Evolutionary conservation across 1,284 basidiomycete species (phyloP).

Genomic region (Anthracocystis setariae): DNA sequence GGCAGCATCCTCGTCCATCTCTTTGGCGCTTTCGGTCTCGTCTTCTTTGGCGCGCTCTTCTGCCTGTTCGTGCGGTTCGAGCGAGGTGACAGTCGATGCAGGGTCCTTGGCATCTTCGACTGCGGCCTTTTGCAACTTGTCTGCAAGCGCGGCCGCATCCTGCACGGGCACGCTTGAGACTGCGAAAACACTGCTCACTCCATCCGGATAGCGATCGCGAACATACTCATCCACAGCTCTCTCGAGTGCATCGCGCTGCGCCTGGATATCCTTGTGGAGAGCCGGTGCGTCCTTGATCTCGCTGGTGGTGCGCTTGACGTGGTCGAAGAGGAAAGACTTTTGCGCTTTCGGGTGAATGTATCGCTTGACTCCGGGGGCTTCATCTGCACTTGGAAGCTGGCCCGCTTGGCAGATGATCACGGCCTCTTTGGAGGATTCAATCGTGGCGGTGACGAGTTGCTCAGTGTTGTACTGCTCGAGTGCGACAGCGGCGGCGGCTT

Average conservation of each 20-base stretch:
- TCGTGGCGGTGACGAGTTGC: slow-evolving; percentile 43
- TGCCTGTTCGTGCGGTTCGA: not conserved
- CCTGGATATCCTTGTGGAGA: slow-evolving; percentile 17
- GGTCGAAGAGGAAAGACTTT: slow-evolving; percentile 45
- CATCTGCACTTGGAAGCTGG: slow-evolving; percentile 7
- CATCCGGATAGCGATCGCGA: slow-evolving; percentile 57
- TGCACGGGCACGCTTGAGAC: slow-evolving; percentile 22
- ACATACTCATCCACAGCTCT: slow-evolving; percentile 51
- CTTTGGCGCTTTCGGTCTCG: not conserved
- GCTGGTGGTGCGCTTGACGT: slow-evolving; percentile 31
- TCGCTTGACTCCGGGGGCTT: slow-evolving; percentile 15
- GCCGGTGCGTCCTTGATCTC: slow-evolving; percentile 20
- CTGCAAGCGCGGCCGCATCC: slow-evolving; percentile 14
- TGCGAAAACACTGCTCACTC: slow-evolving; percentile 53
- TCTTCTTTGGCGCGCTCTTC: slow-evolving; percentile 7
- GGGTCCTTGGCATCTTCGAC: slow-evolving; percentile 26
- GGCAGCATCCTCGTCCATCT: slow-evolving; percentile 17
- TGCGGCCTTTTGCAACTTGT: slow-evolving; percentile 16
- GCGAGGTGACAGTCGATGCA: slow-evolving; percentile 27
- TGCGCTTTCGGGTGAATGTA: slow-evolving; percentile 34
- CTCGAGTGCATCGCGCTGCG: slow-evolving; percentile 46
- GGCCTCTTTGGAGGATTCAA: slow-evolving; percentile 9
- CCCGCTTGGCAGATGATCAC: slow-evolving; percentile 47
- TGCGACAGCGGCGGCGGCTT: slow-evolving; percentile 31
- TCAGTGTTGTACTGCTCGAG: slow-evolving; percentile 54